Evolutionary conservation across 108 stramenopile species (phyloP).

Genomic region (Cyclostephanos invisitatus): DNA sequence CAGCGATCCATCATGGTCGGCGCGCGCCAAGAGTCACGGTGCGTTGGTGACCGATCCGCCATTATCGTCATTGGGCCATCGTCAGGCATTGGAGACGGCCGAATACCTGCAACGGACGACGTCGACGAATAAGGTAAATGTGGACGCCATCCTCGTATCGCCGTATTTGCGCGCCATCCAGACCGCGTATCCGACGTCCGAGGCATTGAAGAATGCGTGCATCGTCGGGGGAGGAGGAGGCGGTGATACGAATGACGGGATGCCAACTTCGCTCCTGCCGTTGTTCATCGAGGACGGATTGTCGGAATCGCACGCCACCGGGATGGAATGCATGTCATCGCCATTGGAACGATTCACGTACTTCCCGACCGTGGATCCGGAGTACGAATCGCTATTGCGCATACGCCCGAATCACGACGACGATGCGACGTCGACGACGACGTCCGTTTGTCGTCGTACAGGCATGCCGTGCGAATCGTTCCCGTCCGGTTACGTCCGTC

Average conservation of each 20-base stretch:
- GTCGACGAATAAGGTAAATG: background rate
- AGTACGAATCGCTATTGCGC: constrained; percentile 13
- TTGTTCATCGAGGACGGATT: constrained; percentile 42
- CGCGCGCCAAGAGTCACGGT: constrained; percentile 26
- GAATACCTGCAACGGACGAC: constrained; percentile 16
- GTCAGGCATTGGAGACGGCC: constrained; percentile 75
- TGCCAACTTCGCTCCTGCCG: constrained; percentile 12
- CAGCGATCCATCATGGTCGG: constrained; percentile 53
- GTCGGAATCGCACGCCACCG: constrained; percentile 38
- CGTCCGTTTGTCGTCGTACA: constrained; percentile 31
- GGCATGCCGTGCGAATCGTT: constrained; percentile 40
- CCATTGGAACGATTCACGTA: constrained; percentile 38
- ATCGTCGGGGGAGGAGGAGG: no score
- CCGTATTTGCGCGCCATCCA: constrained; percentile 48
- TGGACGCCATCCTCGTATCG: constrained; percentile 38
- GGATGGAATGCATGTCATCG: constrained; percentile 11
- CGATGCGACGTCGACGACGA: constrained; percentile 28
- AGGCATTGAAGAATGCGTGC: constrained; percentile 4
- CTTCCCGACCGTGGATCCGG: constrained; percentile 39
- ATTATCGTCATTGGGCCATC: constrained; percentile 65
- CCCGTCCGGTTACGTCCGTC: constrained; percentile 20
- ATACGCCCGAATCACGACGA: no score
- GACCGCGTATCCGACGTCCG: constrained; percentile 41
- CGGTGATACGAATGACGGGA: no score
- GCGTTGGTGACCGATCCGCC: constrained; percentile 62